A percentile compares a stretch with the other conserved stretches of the same genome.
These are phyloP conservation scores for Stenogyne calaminthoides DNA, from an alignment of 305 asterid species.

Conservation along the genomic window DNA sequence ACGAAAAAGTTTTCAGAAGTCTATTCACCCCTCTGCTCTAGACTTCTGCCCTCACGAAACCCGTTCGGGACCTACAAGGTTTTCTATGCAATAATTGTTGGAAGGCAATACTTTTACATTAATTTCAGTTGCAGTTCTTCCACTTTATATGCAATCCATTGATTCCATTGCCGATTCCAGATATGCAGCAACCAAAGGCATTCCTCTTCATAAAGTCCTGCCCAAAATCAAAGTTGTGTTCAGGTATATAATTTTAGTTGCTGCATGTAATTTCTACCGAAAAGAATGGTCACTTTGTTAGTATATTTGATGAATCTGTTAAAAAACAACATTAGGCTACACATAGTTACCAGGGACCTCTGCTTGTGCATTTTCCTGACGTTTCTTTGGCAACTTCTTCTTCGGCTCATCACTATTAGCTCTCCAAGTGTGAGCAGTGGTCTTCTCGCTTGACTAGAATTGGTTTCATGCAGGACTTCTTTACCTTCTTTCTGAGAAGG, in stretches of 20 bases:
- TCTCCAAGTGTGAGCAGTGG: conserved; percentile 81
- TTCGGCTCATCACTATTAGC: conserved; percentile 84
- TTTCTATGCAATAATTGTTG: background rate
- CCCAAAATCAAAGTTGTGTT: conserved; percentile 1
- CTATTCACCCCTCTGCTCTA: no score
- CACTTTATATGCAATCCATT: conserved; percentile 49
- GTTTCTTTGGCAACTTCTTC: conserved; percentile 74
- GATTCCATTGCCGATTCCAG: conserved; percentile 50
- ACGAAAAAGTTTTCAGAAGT: no score
- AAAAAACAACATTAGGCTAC: background rate
- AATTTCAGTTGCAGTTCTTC: conserved; percentile 68
- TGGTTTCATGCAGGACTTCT: conserved; percentile 38
- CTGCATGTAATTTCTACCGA: conserved; percentile 14
- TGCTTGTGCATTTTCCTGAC: conserved; percentile 45
- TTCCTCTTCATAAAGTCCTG: conserved; percentile 59
- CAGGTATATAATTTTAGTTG: conserved; percentile 26
- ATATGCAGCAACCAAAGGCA: conserved; percentile 52
- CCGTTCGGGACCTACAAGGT: no score
- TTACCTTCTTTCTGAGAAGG: conserved; percentile 26
- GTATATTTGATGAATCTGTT: background rate
- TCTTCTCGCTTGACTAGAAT: conserved; percentile 38
- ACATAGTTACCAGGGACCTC: conserved; percentile 50
- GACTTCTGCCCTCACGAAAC: no score
- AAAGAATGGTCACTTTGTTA: background rate
- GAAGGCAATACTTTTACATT: conserved; percentile 35